Evolutionary conservation across 2,329 filamentous ascomycete species (phyloP).

Genomic region (Colletotrichum sublineola): DNA sequence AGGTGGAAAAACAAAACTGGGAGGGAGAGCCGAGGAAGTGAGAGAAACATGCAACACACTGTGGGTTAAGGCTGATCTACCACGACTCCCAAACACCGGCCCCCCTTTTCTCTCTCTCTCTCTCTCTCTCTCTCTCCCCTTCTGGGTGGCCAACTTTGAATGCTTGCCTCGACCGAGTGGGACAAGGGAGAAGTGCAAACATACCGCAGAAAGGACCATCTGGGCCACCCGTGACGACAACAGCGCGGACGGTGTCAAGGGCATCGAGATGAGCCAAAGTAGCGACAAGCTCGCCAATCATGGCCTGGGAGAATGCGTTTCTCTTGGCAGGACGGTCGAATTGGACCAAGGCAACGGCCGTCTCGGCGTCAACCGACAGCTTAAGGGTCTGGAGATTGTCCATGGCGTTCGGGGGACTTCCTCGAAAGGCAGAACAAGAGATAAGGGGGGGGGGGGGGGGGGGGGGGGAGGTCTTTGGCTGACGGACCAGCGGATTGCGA

Average conservation of each 20-base stretch:
- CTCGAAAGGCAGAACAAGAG: not conserved
- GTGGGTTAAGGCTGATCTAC: not conserved
- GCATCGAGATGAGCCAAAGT: constrained; percentile 40
- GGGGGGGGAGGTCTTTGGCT: not conserved
- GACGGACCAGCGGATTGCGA: not conserved
- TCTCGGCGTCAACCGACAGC: constrained; percentile 31
- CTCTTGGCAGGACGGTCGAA: constrained; percentile 65
- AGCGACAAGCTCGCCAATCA: constrained; percentile 61
- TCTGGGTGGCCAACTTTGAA: not conserved
- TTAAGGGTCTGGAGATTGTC: constrained; percentile 35
- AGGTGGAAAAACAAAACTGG: not conserved
- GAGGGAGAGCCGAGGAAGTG: not conserved
- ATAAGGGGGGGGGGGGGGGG: not conserved
- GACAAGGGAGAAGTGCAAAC: constrained; percentile 25
- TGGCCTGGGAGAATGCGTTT: constrained; percentile 68
- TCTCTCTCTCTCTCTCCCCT: not conserved
- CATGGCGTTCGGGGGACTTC: constrained; percentile 22
- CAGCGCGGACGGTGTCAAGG: constrained; percentile 49
- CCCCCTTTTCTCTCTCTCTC: too few relatives aligned
- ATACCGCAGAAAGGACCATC: constrained; percentile 54
- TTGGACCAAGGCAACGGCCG: constrained; percentile 37
- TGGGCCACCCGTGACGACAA: constrained; percentile 54
- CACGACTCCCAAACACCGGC: not conserved
- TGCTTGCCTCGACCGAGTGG: not conserved
- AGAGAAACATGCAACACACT: not conserved